These are phyloP conservation scores for Chaetomium tenue DNA, from an alignment of 495 filamentous ascomycete genomes.

Conservation along the genomic window DNA sequence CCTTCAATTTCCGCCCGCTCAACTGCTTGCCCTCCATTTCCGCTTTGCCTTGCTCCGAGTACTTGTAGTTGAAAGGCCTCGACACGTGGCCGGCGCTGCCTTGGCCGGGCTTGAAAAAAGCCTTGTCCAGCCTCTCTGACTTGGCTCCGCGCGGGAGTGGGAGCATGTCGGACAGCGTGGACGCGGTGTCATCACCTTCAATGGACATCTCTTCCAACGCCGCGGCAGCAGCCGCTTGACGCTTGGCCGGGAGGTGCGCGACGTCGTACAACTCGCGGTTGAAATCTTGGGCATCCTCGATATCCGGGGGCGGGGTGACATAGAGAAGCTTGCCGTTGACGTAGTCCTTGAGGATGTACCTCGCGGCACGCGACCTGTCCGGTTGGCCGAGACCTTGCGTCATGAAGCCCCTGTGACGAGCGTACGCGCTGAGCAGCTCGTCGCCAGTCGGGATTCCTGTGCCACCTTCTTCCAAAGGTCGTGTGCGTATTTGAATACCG, in stretches of 20 bases:
- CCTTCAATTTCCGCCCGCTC: slow-evolving; percentile 77
- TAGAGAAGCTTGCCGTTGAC: slow-evolving; percentile 93
- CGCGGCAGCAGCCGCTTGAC: slow-evolving; percentile 58
- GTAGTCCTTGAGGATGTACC: slow-evolving; percentile 93
- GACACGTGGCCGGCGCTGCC: slow-evolving; percentile 63
- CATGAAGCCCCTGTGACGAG: slow-evolving; percentile 81
- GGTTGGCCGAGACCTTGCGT: slow-evolving; percentile 85
- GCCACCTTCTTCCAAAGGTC: slow-evolving; percentile 89
- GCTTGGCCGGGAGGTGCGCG: slow-evolving; percentile 70
- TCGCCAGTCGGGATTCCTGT: slow-evolving; percentile 84
- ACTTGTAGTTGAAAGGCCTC: slow-evolving; percentile 82
- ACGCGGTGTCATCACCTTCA: slow-evolving; percentile 44
- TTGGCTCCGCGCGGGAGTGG: slow-evolving; percentile 58
- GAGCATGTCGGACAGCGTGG: slow-evolving; percentile 47
- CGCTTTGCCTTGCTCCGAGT: slow-evolving; percentile 71
- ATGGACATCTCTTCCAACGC: slow-evolving; percentile 37
- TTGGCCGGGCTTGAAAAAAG: slow-evolving; percentile 73
- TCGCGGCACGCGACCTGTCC: slow-evolving; percentile 87
- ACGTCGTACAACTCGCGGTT: slow-evolving; percentile 86
- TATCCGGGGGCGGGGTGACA: slow-evolving; percentile 79
- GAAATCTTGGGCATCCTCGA: slow-evolving; percentile 71
- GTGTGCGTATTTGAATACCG: slow-evolving; percentile 79
- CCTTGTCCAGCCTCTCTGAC: slow-evolving; percentile 73
- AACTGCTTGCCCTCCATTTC: slow-evolving; percentile 60
- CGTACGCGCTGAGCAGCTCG: slow-evolving; percentile 84